These are phyloP conservation scores for Laguncularia racemosa DNA, from an alignment of 345 rosid species.

Conservation along the genomic window DNA sequence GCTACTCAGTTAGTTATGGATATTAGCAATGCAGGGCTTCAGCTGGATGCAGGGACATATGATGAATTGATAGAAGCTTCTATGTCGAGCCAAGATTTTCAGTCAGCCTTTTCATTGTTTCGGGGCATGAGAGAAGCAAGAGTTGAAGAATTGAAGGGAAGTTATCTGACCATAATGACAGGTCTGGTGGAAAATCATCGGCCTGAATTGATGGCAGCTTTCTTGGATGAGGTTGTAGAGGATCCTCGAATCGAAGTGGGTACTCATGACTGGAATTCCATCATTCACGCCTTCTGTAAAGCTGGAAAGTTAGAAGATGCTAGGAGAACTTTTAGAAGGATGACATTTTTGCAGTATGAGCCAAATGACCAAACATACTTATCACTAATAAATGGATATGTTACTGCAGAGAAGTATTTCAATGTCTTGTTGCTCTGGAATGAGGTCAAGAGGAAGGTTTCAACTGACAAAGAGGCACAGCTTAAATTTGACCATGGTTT, in stretches of 20 bases:
- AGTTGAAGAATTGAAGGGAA: slow-evolving; percentile 49
- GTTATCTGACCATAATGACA: slow-evolving; percentile 86
- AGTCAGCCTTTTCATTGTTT: slow-evolving; percentile 80
- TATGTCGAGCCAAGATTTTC: slow-evolving; percentile 85
- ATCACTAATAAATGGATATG: slow-evolving; percentile 75
- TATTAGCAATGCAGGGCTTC: slow-evolving; percentile 63
- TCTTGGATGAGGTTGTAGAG: slow-evolving; percentile 84
- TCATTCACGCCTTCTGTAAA: slow-evolving; percentile 91
- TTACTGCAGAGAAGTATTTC: slow-evolving; percentile 73
- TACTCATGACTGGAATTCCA: slow-evolving; percentile 96
- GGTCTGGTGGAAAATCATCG: slow-evolving; percentile 74
- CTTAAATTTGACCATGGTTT: slow-evolving; percentile 52
- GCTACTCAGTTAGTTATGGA: slow-evolving; percentile 87
- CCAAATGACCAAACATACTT: slow-evolving; percentile 86
- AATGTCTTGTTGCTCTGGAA: slow-evolving; percentile 71
- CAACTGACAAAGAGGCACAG: slow-evolving; percentile 38
- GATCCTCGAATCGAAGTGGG: slow-evolving; percentile 86
- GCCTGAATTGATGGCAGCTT: slow-evolving; percentile 87
- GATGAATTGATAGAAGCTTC: slow-evolving; percentile 76
- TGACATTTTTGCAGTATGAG: slow-evolving; percentile 67
- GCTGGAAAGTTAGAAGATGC: slow-evolving; percentile 83
- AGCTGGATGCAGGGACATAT: slow-evolving; percentile 50
- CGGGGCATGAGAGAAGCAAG: slow-evolving; percentile 85
- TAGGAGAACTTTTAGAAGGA: slow-evolving; percentile 82
- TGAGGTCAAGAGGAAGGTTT: slow-evolving; percentile 70